A percentile compares a stretch with the other conserved stretches of the same genome.
These are phyloP conservation scores for Yarrowia osloensis DNA, from an alignment of 805 yeast species.

Conservation along the genomic window DNA sequence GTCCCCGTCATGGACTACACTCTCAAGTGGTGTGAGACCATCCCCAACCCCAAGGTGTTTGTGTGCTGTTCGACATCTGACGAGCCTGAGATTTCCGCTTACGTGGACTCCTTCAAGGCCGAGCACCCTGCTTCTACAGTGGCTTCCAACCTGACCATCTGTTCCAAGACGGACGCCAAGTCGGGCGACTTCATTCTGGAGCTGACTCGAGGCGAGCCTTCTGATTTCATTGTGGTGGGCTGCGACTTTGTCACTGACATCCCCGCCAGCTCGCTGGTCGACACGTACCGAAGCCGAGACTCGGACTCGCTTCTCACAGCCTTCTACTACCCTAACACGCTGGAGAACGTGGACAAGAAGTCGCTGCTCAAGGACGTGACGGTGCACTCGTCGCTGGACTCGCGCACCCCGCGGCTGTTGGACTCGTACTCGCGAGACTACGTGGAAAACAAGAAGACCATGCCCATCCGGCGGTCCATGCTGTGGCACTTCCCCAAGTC, in stretches of 20 bases:
- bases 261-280: slow-evolving; percentile 85
- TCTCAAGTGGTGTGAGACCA: slow-evolving; percentile 89
- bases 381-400: slow-evolving; percentile 45
- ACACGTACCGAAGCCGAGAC: slow-evolving; percentile 73
- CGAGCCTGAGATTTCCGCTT: neutral
- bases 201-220: slow-evolving; percentile 31
- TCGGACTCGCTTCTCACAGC: slow-evolving; percentile 67
- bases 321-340: slow-evolving; percentile 70
- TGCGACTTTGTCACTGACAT: slow-evolving; percentile 92
- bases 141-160: neutral
- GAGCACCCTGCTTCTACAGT: neutral
- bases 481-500: slow-evolving; percentile 85
- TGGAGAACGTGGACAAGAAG: slow-evolving; percentile 80
- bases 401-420: slow-evolving; percentile 51
- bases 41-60: slow-evolving; percentile 41
- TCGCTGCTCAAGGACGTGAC: slow-evolving; percentile 64
- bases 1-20: slow-evolving; percentile 85
- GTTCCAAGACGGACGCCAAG: slow-evolving; percentile 28
- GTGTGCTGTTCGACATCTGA: neutral
- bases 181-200: slow-evolving; percentile 36
- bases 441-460: slow-evolving; percentile 68
- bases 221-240: slow-evolving; percentile 79
- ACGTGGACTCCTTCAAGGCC: slow-evolving; percentile 1
- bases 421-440: slow-evolving; percentile 72
- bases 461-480: slow-evolving; percentile 81